These are phyloP conservation scores for Clavariopsis aquatica DNA, from an alignment of 495 filamentous ascomycete genomes.

Conservation along the genomic window DNA sequence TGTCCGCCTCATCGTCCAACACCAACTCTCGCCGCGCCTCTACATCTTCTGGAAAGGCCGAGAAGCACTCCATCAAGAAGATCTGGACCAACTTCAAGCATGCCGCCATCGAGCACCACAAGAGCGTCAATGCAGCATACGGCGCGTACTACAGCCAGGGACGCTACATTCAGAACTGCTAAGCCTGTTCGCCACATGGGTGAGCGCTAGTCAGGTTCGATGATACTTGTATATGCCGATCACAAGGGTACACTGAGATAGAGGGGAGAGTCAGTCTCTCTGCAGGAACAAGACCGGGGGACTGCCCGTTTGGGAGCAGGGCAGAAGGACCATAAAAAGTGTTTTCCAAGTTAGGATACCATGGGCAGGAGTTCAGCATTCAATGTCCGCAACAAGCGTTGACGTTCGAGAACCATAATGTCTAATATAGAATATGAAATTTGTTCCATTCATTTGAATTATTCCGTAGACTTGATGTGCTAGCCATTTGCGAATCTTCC, in stretches of 20 bases:
- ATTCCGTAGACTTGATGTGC: neutral
- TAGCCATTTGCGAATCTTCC: neutral
- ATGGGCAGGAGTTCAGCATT: neutral
- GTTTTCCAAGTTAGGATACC: neutral
- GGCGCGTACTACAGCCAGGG: slow-evolving; percentile 13
- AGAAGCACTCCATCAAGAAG: slow-evolving; percentile 9
- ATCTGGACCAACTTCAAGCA: slow-evolving; percentile 22
- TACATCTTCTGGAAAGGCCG: neutral
- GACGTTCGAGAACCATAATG: neutral
- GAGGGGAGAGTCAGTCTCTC: too few relatives aligned
- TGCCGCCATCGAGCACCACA: slow-evolving; percentile 18
- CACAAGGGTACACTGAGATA: neutral
- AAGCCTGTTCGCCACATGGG: neutral
- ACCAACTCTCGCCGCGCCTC: slow-evolving; percentile 8
- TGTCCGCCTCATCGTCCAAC: neutral
- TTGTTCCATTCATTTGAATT: neutral
- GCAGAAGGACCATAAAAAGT: neutral
- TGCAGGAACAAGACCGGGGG: neutral
- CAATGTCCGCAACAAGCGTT: neutral
- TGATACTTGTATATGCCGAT: neutral
- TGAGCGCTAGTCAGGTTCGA: neutral
- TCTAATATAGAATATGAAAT: neutral
- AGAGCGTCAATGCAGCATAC: slow-evolving; percentile 20
- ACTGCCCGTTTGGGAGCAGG: neutral
- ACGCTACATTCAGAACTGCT: neutral